phyloP scores from a whole-genome alignment of 2,329 filamentous ascomycete species.

The Capronia coronata region DNA sequence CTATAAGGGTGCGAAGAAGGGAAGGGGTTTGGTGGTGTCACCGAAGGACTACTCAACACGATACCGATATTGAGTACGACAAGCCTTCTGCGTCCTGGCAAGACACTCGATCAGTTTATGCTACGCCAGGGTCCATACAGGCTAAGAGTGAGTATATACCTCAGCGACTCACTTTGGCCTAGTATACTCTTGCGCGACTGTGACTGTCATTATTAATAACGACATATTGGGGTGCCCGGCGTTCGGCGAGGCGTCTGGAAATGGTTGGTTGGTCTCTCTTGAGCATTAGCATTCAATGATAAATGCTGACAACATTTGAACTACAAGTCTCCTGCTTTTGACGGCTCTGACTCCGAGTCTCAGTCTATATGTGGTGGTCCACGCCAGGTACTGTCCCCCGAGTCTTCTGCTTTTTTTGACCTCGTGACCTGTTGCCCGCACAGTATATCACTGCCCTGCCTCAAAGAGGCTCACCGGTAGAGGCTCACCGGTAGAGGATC shows the following conservation, averaged over 20 bases:
- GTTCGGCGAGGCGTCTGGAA: constrained; percentile 2
- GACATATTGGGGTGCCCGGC: neutral
- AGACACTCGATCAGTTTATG: neutral
- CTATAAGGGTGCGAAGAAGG: constrained; percentile 97
- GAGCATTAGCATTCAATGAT: constrained; percentile 16
- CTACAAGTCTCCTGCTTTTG: neutral
- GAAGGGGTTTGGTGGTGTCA: constrained; percentile 88
- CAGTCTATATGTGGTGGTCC: neutral
- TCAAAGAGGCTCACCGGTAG: too few species aligned
- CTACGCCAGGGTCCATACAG: neutral
- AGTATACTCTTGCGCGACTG: neutral
- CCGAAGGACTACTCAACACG: constrained; percentile 76
- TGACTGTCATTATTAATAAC: neutral
- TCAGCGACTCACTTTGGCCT: neutral
- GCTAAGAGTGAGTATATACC: neutral
- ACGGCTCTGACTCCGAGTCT: constrained; percentile 3
- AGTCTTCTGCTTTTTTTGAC: too few species aligned
- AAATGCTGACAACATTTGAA: constrained; percentile 20
- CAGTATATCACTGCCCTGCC: too few species aligned
- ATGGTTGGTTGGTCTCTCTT: constrained; percentile 24
- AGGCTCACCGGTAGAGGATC: too few species aligned
- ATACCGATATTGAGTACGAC: constrained; percentile 55
- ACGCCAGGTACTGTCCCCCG: neutral
- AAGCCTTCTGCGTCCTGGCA: neutral
- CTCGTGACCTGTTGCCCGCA: too few species aligned